phyloP scores from a whole-genome alignment of 148 eudicot species.

The Agrostemma githago region DNA sequence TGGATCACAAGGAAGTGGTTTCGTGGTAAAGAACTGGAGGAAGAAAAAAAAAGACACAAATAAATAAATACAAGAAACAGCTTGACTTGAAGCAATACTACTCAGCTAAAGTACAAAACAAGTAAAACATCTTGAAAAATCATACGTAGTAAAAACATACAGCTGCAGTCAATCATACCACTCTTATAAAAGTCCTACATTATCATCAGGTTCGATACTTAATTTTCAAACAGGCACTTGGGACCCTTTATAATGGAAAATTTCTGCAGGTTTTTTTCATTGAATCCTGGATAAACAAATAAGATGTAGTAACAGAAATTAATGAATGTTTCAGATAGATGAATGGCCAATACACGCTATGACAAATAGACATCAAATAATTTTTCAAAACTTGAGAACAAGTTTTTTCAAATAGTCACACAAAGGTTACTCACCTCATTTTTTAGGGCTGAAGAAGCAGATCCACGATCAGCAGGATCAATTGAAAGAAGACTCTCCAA shows the following conservation, averaged over 20 bases:
- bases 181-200: background rate
- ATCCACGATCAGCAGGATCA: conserved; percentile 88
- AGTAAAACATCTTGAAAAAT: background rate
- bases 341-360: background rate
- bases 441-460: conserved; percentile 74
- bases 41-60: background rate
- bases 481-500: conserved; percentile 38
- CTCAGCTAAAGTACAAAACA: background rate
- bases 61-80: background rate
- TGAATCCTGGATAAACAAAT: background rate
- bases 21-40: conserved; percentile 65
- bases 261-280: background rate
- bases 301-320: background rate
- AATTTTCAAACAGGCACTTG: background rate
- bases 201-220: background rate
- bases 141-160: background rate
- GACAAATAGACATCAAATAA: background rate
- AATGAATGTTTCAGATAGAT: no score
- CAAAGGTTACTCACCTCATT: conserved; percentile 49
- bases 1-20: conserved; percentile 85
- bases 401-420: background rate
- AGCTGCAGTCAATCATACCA: background rate
- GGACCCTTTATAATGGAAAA: background rate
- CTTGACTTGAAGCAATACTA: background rate
- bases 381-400: background rate